A percentile compares a stretch with the other conserved stretches of the same genome.
These are phyloP conservation scores for Zalaria obscura DNA, from an alignment of 2,329 filamentous ascomycete species.

Conservation along the genomic window DNA sequence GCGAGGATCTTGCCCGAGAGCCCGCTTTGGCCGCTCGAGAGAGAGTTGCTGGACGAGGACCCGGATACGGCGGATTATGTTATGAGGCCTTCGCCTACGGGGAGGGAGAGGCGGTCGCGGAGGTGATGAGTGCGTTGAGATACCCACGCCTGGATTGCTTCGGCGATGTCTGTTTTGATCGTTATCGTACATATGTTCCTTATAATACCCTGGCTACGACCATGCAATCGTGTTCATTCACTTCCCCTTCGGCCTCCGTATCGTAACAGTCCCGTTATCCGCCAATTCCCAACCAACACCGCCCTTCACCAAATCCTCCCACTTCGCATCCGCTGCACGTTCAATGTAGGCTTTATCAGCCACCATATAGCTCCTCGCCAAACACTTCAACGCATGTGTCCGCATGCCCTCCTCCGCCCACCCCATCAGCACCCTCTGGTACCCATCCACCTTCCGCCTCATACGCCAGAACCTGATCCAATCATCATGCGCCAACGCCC, in stretches of 20 bases:
- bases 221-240: not conserved
- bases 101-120: too few relatives aligned
- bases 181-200: too few relatives aligned
- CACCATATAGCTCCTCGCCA: constrained; percentile 67
- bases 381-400: constrained; percentile 68
- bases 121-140: too few relatives aligned
- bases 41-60: constrained; percentile 26
- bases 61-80: constrained; percentile 27
- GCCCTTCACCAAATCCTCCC: constrained; percentile 56
- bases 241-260: constrained; percentile 3
- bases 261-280: constrained; percentile 23
- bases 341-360: constrained; percentile 59
- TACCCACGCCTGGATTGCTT: too few relatives aligned
- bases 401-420: constrained; percentile 65
- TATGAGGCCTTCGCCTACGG: constrained; percentile 9
- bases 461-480: constrained; percentile 66
- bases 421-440: constrained; percentile 66
- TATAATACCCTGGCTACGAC: too few relatives aligned
- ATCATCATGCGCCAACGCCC: constrained; percentile 64
- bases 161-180: too few relatives aligned
- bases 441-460: constrained; percentile 61
- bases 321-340: constrained; percentile 50
- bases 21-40: constrained; percentile 29
- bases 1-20: constrained; percentile 28
- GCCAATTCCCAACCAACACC: constrained; percentile 78